Base-by-base conservation (phyloP, 768 basidiomycete genomes). In the Podaxis rugospora region DNA sequence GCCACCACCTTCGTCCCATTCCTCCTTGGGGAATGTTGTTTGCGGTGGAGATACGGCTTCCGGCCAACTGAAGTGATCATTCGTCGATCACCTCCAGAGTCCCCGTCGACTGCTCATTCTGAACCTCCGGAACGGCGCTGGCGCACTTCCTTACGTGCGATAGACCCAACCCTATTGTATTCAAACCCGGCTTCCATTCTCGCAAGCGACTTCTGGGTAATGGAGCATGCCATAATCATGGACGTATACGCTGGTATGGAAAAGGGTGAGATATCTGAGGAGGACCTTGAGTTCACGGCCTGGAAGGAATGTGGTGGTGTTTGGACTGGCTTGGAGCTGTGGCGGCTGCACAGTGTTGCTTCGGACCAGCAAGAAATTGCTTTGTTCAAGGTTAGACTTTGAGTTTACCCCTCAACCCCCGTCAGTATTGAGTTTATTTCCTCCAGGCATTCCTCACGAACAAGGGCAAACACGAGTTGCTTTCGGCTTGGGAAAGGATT, bases 1-100 rank as follows among this genome's bases (percentile, higher is more conserved):
- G 64, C 68, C 11, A 71, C 71, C 0, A 75, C 74, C 2, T 62
- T 66, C 2, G 39, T 72, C 28, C 75, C 73, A 1, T 74, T 74
- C 66, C 70, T 75, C 59, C 63, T 71, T 52, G 70, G 72, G 1
- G 74, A 76, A 68, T 74, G 74, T 55, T 71, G 67, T 11, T 60
- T 75, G 4, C 71, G 74, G 5, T 23, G 69, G 16, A 55, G 61
- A 16, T 68, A 73, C 61, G 72, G 72, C 16, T 73, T 74, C 61
- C 69, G 68, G 5, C 62, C 67, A 9, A 63, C 70, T 0, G 74
- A 75, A 59, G 62, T 74, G 18, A 59, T 74, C 23, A 71, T 75
- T 53, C 67, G 71, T 36, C 67, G 64, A 18, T 67, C 69, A 32
- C 71, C 74, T 6, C 55, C 59, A 10, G 51, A 58, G 32, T 51